These are phyloP conservation scores for Phyllosticta citrichinensis DNA, from an alignment of 2,329 filamentous ascomycete species.

Conservation along the genomic window DNA sequence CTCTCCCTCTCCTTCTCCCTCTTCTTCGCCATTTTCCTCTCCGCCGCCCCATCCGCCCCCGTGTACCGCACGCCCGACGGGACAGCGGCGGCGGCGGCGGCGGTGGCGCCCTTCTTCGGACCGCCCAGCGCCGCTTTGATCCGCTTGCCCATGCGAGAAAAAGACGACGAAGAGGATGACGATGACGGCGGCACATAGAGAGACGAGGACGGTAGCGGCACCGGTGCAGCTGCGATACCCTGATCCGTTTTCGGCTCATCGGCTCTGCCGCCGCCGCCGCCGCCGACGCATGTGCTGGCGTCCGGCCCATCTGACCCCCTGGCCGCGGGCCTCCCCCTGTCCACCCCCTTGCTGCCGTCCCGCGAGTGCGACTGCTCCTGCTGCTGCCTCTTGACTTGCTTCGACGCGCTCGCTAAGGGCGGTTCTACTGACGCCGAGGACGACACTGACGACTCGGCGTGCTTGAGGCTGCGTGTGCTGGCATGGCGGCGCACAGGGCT, in stretches of 20 bases:
- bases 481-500: slow-evolving; percentile 1
- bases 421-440: not conserved
- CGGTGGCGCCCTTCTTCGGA: not conserved
- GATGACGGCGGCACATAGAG: not conserved
- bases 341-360: not conserved
- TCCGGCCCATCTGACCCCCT: not conserved
- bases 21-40: not conserved
- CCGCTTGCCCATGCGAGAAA: slow-evolving; percentile 1
- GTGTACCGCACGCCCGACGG: not conserved
- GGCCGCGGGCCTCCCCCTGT: not conserved
- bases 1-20: not conserved
- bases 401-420: not conserved
- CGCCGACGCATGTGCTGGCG: too few species aligned
- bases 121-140: slow-evolving; percentile 2
- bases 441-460: not conserved
- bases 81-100: not conserved
- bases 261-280: too few species aligned
- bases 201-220: not conserved
- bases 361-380: not conserved
- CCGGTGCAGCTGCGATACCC: not conserved
- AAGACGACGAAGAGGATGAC: not conserved
- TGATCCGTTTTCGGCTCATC: not conserved
- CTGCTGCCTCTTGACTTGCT: not conserved
- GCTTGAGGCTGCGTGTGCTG: not conserved
- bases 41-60: not conserved